Base-by-base conservation (phyloP, 1,139 yeast genomes). In the Petasospora fabianii region DNA sequence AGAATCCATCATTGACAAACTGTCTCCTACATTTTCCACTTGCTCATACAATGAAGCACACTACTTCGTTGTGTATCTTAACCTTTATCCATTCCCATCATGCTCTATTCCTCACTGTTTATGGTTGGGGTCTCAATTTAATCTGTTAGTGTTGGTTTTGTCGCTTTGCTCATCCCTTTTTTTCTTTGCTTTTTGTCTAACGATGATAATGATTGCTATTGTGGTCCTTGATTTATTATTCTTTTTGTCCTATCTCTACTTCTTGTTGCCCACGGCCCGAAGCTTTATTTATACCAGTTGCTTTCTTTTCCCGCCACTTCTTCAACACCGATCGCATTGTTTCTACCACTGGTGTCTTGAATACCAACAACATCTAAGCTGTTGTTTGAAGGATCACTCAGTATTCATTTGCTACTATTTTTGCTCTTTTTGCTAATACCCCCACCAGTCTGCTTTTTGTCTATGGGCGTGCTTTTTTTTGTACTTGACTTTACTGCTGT, bases 271-370 rank as follows among this genome's bases (percentile, higher is more conserved):
- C 26, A 22, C n/a, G n/a, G n/a, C n/a, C n/a, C n/a, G n/a, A 20
- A 20, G 22, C 22, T 20, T 20, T 10, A 20, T 20, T 12, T n/a
- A 6, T 11, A 14, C 30, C 34, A 31, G 27, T 7, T 16, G 12
- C 22, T 24, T 10, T 35, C 27, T 35, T 20, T 30, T 3, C 26
- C 22, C n/a, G n/a, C n/a, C n/a, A n/a, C n/a, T n/a, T n/a, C n/a
- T n/a, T n/a, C n/a, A n/a, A n/a, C n/a, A n/a, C n/a, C n/a, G n/a
- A n/a, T n/a, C n/a, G 22, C 10, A 20, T 10, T 16, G 18, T 17
- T 27, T 19, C 21, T 13, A 15, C 24, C 15, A 9, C 19, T 16
- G 28, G 28, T 32, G 13, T 22, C 10, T 24, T 31, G 12, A 22
- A 20, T n/a, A n/a, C n/a, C n/a, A n/a, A n/a, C n/a, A n/a, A n/a